phyloP scores from a whole-genome alignment of 306 rosid species.

The Nissolia schottii region DNA sequence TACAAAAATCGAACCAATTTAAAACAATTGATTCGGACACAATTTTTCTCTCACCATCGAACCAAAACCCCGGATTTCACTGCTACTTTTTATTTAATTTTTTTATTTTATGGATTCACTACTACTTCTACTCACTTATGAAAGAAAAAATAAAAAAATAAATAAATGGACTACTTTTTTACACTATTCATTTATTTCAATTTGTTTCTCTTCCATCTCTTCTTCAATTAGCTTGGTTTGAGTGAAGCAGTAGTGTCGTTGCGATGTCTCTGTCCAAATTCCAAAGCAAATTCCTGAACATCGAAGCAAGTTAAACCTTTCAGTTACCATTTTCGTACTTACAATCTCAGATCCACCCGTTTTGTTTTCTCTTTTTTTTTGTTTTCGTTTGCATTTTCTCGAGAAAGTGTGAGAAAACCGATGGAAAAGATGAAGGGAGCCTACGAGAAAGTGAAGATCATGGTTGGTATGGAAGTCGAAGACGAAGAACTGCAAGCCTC shows the following conservation, averaged over 20 bases:
- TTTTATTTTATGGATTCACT: no score
- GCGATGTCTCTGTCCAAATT: constrained; percentile 15
- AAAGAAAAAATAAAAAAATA: no score
- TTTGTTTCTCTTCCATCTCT: neutral
- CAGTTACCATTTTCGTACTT: neutral
- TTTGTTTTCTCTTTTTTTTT: no score
- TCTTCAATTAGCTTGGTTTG: neutral
- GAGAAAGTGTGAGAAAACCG: constrained; percentile 25
- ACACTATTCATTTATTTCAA: no score
- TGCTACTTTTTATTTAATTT: no score
- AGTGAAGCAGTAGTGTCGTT: constrained; percentile 19
- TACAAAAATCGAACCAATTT: no score
- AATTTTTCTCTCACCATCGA: no score
- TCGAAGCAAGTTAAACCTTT: constrained; percentile 13
- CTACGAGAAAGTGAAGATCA: constrained; percentile 70
- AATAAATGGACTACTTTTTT: no score
- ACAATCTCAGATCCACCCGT: constrained; percentile 31
- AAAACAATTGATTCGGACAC: no score
- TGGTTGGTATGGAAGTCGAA: constrained; percentile 80
- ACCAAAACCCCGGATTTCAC: no score
- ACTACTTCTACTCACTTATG: no score
- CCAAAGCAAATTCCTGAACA: constrained; percentile 4
- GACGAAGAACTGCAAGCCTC: constrained; percentile 54
- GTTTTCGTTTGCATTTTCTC: constrained; percentile 23
- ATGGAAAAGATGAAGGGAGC: constrained; percentile 86